Conservation (phyloP, 306 rosid species). For the Castanopsis chinensis region DNA sequence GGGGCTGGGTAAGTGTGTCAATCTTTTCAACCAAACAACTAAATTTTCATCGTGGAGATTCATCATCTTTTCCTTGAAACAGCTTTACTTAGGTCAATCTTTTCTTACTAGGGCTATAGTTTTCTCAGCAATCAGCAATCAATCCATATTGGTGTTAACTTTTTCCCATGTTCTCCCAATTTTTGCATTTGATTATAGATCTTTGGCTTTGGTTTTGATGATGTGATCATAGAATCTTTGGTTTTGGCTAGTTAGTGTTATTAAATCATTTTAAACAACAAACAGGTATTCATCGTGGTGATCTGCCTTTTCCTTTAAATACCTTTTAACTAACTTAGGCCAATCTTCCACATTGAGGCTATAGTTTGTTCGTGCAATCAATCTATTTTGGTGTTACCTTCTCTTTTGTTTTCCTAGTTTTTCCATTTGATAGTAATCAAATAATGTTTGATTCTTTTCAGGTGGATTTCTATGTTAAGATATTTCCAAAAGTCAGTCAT, state of each 20-base stretch:
- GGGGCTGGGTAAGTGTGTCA: background rate
- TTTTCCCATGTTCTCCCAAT: too few species aligned
- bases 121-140: too few species aligned
- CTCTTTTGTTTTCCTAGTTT: background rate
- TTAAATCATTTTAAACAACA: background rate
- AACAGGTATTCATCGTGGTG: background rate
- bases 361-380: background rate
- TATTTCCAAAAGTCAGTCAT: constrained; percentile 31
- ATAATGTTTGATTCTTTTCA: background rate
- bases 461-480: constrained; percentile 27
- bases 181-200: too few species aligned
- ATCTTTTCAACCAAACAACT: too few species aligned
- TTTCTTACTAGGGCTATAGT: too few species aligned
- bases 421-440: background rate
- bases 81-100: too few species aligned
- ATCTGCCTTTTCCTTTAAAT: background rate
- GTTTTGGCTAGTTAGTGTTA: background rate
- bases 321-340: background rate
- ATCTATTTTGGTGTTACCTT: background rate
- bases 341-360: background rate
- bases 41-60: too few species aligned
- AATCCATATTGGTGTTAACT: too few species aligned
- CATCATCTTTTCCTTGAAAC: too few species aligned
- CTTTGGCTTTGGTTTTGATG: too few species aligned
- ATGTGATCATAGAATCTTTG: background rate